phyloP scores from a whole-genome alignment of 1,284 basidiomycete genomes.

The Cryptococcus floricola region DNA sequence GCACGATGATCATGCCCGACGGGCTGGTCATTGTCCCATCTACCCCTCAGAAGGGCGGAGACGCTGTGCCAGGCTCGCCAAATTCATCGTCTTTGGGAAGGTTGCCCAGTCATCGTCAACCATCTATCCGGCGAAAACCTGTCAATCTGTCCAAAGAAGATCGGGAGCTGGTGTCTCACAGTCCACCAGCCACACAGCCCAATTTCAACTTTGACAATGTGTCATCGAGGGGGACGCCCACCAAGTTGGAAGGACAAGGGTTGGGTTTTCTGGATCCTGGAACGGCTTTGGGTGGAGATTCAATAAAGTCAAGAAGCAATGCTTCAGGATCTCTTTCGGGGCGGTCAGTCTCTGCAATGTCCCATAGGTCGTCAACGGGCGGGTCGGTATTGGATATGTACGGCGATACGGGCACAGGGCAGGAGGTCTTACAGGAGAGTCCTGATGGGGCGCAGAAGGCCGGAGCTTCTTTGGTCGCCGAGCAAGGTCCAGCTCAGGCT shows the following conservation, averaged over 20 bases:
- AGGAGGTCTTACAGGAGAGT: conserved; percentile 15
- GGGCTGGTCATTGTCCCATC: conserved; percentile 16
- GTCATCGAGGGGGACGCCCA: neutral
- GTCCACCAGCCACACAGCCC: conserved; percentile 18
- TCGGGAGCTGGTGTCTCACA: conserved; percentile 25
- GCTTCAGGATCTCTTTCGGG: neutral
- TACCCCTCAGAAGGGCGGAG: conserved; percentile 7
- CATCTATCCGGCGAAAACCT: conserved; percentile 40
- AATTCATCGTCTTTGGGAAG: neutral
- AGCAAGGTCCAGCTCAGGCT: conserved; percentile 26
- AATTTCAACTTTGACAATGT: too few species aligned
- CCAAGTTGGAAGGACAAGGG: conserved; percentile 6
- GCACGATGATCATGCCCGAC: conserved; percentile 34
- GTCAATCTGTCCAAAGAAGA: conserved; percentile 37
- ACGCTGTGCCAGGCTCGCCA: neutral
- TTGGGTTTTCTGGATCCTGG: conserved; percentile 25
- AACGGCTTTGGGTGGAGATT: neutral
- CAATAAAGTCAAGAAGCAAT: neutral
- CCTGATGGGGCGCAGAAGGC: neutral
- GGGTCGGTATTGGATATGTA: conserved; percentile 36
- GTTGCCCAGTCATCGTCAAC: conserved; percentile 17
- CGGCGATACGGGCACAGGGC: conserved; percentile 11
- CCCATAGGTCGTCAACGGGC: conserved; percentile 19
- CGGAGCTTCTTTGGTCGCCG: neutral
- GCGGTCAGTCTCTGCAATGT: conserved; percentile 1